Base-by-base conservation (phyloP, 257 asterid species). In the Capsicum pubescens region DNA sequence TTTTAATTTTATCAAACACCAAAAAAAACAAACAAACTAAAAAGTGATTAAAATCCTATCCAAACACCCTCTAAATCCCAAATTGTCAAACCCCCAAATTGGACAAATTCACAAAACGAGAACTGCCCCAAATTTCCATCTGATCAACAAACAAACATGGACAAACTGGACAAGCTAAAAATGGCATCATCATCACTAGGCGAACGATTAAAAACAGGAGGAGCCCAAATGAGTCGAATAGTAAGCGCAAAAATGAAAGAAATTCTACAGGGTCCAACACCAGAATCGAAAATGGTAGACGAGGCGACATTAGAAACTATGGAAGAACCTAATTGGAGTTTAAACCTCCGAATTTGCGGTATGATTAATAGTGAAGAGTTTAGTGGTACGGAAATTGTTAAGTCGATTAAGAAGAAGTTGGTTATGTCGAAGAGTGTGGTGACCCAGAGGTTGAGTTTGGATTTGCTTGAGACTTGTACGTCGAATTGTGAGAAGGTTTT, bases 401-500 rank as follows among this genome's bases (percentile, higher is more conserved):
- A 91, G 87, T 90, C 98, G 26, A 90, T 95, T 35, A 95, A 94
- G 93, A 92, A 85, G 92, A 95, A 95, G 85, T 80, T 95, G 84
- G 87, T 64, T 15, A 12, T 87, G 85, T 95, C 92, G 0, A 92
- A 89, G 58, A 93, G 63, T 84, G 87, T 90, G 26, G 80, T 52
- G 26, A 81, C 87, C 19, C 97, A 90, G 89, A 84, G 92, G 10
- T 76, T 94, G 64, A 86, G 89, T 84, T 92, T 95, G 48, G 99
- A 95, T 86, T 85, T 95, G 89, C 87, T 95, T 86, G 99, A 95
- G 90, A 85, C 98, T 1, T 95, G 97, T 87, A 90, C 94, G 39
- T 93, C 99, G 52, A 95, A 95, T 87, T 94, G 99, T 85, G 99
- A 95, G 63, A 94, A 92, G 90, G 98, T 94, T 59, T 93, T 92